Evolutionary conservation across 768 basidiomycete genomes (phyloP), one percentile per base, ranked within the genome.

Genomic region (Cantharellus anzutake): DNA sequence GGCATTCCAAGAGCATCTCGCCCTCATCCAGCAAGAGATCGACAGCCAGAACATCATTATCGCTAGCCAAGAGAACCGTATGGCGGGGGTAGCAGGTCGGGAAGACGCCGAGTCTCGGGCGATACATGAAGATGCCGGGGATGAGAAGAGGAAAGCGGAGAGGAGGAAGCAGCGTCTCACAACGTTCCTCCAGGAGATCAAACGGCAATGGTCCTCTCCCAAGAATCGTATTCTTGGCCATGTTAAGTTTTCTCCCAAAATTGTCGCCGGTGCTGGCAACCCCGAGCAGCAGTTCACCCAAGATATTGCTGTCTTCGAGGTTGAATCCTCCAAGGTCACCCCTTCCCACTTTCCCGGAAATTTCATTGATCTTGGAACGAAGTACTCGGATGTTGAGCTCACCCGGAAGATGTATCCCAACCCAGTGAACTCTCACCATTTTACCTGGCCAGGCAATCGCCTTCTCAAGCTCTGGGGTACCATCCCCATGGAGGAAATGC

Each of bases 271-370:
- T 29, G 35, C 40, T 57, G 42, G 48, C 58, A 58, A 58, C 14
- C 37, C 37, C 39, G 62, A 55, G 38, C 14, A 58, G 40, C 63
- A 63, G 20, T 29, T 29, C 20, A 29, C 20, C 20, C 42, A 63
- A 62, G 5, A 39, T 34, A 20, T 62, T 63, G 16, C 37, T 56
- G 62, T 59, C 55, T 58, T 63, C 62, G 42, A 63, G 58, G 41
- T 63, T 20, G 62, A 63, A 56, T 4, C 3, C 34, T 55, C 37
- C n/a, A 63, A 39, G 57, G 38, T 63, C 50, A 58, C 51, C 40
- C 1, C 60, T 50, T 42, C 42, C 5, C 56, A 62, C 51, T 63
- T 42, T 39, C 34, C 20, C 57, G 62, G 62, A 20, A 63, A 63
- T 58, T 42, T 4, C 34, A 58, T 63, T 51, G 52, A 63, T 44